These are phyloP conservation scores for Paramarasmius palmivorus DNA, from an alignment of 1,284 basidiomycete species.

Conservation along the genomic window DNA sequence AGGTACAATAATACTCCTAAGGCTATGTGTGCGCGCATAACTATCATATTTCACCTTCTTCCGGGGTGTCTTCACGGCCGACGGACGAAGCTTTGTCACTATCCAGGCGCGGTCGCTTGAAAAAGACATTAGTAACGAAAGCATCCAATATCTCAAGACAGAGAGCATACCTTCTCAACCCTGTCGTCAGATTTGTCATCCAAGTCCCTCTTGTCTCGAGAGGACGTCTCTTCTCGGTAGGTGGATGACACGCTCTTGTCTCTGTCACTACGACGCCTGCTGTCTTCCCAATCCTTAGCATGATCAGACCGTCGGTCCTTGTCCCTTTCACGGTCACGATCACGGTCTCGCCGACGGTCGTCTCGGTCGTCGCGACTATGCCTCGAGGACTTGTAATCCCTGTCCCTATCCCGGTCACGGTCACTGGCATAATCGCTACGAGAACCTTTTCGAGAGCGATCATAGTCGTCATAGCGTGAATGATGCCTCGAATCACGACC, in stretches of 20 bases:
- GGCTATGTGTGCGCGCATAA: not conserved
- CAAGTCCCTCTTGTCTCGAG: conserved; percentile 44
- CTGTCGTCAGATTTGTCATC: conserved; percentile 48
- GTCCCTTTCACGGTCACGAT: conserved; percentile 26
- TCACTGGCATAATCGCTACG: conserved; percentile 2
- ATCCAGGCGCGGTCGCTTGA: conserved; percentile 59
- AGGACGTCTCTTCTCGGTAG: conserved; percentile 39
- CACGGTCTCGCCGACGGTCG: conserved; percentile 43
- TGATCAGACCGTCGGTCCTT: conserved; percentile 41
- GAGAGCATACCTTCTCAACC: conserved; percentile 61
- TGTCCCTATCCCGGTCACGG: conserved; percentile 38
- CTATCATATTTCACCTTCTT: conserved; percentile 78
- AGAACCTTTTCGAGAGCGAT: conserved; percentile 27
- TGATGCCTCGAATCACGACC: conserved; percentile 12
- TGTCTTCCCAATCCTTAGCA: conserved; percentile 38
- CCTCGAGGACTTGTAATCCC: conserved; percentile 26
- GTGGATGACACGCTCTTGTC: conserved; percentile 48
- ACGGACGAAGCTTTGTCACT: conserved; percentile 39
- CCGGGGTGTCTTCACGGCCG: conserved; percentile 62
- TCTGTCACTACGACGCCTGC: conserved; percentile 37
- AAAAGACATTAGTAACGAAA: conserved; percentile 14
- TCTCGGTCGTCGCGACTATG: conserved; percentile 50
- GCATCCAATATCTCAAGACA: conserved; percentile 9
- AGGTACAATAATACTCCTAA: not conserved
- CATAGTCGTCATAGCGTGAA: conserved; percentile 28